phyloP scores from a whole-genome alignment of 2,329 filamentous ascomycete species.

The Microdochium paspali region DNA sequence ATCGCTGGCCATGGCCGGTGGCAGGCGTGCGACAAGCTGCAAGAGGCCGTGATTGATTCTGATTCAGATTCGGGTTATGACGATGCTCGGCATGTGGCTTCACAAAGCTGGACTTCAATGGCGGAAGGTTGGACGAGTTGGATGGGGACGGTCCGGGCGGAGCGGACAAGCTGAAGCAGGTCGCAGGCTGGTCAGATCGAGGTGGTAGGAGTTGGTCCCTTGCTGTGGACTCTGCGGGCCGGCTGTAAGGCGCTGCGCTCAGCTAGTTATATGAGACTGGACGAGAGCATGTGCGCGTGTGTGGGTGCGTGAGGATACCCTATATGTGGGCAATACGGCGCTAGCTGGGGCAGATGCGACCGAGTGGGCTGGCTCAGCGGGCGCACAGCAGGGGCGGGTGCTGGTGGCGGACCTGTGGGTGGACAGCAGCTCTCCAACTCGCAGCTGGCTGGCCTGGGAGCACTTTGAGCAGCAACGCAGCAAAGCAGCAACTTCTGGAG shows the following conservation, averaged over 20 bases:
- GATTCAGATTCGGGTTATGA: too few species aligned
- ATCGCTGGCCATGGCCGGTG: conserved; percentile 50
- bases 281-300: conserved; percentile 1
- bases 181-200: not conserved
- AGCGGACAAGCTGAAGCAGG: not conserved
- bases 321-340: not conserved
- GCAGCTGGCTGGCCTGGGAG: too few species aligned
- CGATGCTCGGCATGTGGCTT: not conserved
- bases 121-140: too few species aligned
- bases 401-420: not conserved
- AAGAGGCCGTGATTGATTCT: not conserved
- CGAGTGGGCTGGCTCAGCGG: not conserved
- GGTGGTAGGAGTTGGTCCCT: not conserved
- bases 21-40: not conserved
- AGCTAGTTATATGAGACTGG: conserved; percentile 1
- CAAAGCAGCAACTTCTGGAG: too few species aligned
- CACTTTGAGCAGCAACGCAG: too few species aligned
- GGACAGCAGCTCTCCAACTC: not conserved
- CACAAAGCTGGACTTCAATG: not conserved
- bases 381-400: not conserved
- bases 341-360: not conserved
- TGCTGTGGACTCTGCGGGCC: not conserved
- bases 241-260: not conserved
- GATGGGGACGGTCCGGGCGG: not conserved
- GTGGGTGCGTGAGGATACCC: conserved; percentile 1